Base-by-base conservation (phyloP, 257 asterid genomes). In the Cinchona pubescens region DNA sequence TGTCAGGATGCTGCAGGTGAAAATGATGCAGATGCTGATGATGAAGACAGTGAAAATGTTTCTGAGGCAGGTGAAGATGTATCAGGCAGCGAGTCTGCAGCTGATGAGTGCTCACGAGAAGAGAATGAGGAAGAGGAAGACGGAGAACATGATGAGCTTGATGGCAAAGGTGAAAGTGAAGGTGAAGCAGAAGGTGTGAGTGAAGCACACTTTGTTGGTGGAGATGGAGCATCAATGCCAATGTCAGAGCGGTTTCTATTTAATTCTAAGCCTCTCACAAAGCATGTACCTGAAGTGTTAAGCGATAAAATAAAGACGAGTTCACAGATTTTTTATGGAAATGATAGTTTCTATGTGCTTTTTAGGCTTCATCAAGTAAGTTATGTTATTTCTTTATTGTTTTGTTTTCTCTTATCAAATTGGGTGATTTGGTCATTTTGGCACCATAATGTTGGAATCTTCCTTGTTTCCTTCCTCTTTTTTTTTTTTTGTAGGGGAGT, bases 301-400 rank as follows among this genome's bases (percentile, higher is more conserved):
- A 75, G 63, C 56, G 88, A 79, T 59, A 79, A 74, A 73, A 86
- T 72, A 63, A 84, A 70, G 81, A 87, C 62, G 79, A 86, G 75
- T 80, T 77, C 71, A 3, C 86, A 80, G 53, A 85, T 95, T 34
- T 88, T 95, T 73, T 95, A 95, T 68, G 99, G 98, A 75, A 93
- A 93, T 71, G 99, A 95, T 81, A 67, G 92, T 58, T 95, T 88
- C 81, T 93, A 91, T 61, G 98, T 92, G 83, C 96, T 95, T 78
- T 88, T 90, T 73, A 91, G 99, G 88, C 86, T 95, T 79, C 99
- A 92, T 82, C 98, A 95, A 88, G 98, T 95, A 85, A 87, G 80
- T 55, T 68, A 45, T 53, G 48, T 69, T 45, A 19, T 59, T 30
- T 71, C 11, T 43, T 53, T 59, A 40, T 40, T 21, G 45, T 40